Conservation (phyloP, 352 stramenopile genomes). For the Globisporangium megalacanthum region DNA sequence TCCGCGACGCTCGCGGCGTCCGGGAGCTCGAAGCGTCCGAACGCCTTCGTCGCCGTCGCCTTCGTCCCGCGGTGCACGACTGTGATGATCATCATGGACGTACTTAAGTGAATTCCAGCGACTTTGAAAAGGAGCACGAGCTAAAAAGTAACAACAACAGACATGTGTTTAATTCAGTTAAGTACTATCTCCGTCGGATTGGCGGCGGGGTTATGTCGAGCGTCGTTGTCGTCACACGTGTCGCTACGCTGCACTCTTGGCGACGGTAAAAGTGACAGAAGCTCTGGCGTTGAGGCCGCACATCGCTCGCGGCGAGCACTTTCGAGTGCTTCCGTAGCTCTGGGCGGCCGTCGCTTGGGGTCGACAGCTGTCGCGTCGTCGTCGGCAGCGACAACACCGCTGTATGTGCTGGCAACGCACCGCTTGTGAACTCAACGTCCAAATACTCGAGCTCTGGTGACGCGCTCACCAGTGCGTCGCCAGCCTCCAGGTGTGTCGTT, state of each 20-base stretch:
- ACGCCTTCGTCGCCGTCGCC: slow-evolving; percentile 30
- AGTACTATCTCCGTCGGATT: no score
- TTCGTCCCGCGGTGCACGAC: slow-evolving; percentile 31
- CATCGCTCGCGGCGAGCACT: slow-evolving; percentile 39
- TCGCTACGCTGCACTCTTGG: slow-evolving; percentile 40
- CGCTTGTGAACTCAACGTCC: slow-evolving; percentile 27
- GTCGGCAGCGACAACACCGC: slow-evolving; percentile 19
- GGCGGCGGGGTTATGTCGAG: background rate
- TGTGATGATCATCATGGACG: slow-evolving; percentile 51
- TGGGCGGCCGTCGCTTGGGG: slow-evolving; percentile 17
- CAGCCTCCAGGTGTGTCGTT: background rate
- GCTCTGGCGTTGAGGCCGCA: slow-evolving; percentile 31
- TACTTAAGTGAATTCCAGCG: no score
- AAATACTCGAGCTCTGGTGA: slow-evolving; percentile 20
- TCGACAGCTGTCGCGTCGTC: slow-evolving; percentile 8
- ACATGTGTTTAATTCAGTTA: background rate
- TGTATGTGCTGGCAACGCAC: slow-evolving; percentile 6
- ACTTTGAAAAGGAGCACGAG: no score
- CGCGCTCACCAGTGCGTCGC: background rate
- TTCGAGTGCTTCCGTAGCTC: slow-evolving; percentile 54
- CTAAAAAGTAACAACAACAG: no score
- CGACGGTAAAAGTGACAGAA: slow-evolving; percentile 67
- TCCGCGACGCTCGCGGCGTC: slow-evolving; percentile 34
- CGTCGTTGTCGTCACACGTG: slow-evolving; percentile 21
- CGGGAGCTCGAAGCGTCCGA: slow-evolving; percentile 30